phyloP scores from a whole-genome alignment of 345 rosid genomes.

The Syzygium aqueum region DNA sequence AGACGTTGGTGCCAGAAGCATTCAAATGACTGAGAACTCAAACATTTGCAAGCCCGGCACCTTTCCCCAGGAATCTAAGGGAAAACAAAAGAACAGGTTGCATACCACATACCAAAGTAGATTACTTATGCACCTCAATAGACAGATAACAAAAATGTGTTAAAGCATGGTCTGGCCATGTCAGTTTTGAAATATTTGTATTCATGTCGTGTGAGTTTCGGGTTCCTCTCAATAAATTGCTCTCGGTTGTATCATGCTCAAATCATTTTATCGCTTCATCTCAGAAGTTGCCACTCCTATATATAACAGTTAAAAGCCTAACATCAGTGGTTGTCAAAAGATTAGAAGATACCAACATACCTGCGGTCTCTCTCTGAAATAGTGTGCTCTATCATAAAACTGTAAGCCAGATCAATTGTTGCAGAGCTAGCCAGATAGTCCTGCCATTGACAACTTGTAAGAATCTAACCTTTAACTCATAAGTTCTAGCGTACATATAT shows the following conservation, averaged over 20 bases:
- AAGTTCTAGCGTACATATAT: neutral
- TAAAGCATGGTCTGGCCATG: neutral
- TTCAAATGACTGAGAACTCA: neutral
- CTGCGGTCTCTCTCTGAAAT: conserved; percentile 97
- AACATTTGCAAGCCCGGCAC: neutral
- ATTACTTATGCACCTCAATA: neutral
- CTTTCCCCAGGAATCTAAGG: neutral
- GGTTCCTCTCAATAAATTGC: neutral
- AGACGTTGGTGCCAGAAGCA: neutral
- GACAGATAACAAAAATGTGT: neutral
- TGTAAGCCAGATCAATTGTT: conserved; percentile 79
- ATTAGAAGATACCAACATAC: conserved; percentile 23
- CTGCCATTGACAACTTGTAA: conserved; percentile 30
- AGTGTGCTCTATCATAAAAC: conserved; percentile 84
- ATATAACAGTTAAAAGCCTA: neutral
- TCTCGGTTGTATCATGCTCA: neutral
- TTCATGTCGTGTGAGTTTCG: neutral
- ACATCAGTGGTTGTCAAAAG: neutral
- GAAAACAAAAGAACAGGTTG: neutral
- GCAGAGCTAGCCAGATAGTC: conserved; percentile 75
- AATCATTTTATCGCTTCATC: neutral
- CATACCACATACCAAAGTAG: neutral
- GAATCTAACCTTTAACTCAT: neutral
- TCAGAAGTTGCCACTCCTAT: neutral
- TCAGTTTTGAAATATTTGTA: neutral